Base-by-base conservation (phyloP, 805 yeast species). In the Wickerhamiella allomyrinae region DNA sequence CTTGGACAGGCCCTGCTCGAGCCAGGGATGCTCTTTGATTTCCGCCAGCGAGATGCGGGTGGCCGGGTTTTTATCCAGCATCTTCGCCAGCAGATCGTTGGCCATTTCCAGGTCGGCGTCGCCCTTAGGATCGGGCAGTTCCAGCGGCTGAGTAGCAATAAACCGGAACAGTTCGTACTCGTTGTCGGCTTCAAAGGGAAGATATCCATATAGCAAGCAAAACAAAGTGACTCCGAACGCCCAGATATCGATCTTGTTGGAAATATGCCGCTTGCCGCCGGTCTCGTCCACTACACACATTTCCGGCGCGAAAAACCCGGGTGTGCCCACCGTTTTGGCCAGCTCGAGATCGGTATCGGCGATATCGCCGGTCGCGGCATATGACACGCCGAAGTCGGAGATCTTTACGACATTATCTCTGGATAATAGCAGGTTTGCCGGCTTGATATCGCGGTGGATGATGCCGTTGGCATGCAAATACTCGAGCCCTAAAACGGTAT, bases 251-350 rank as follows among this genome's bases (percentile, higher is more conserved):
- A 91, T 82, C 59, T 82, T 85, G 56, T 77, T 69, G 41, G 83
- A 79, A 34, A 89, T 79, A 41, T 68, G 73, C 4, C 77, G 73
- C 39, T 52, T 19, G 21, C 40, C 46, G 42, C 21, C 34, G 43
- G 51, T 46, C 10, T 49, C 53, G 8, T 67, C 68, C 42, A 71
- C 74, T 1, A 82, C 77, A 56, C 95, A 87, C 37, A 87, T 67
- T 57, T 91, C 99, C 0, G 95, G 95, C 0, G 97, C 94, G 54
- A 86, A 79, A 59, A 89, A 89, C 0, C 95, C 96, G 2, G 97
- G 97, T 0, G 97, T 89, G 5, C 97, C 98, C 0, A 94, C 97
- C 0, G 97, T 89, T 59, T 87, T 89, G 1, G 95, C 93, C 47
- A 89, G 67, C 52, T 89, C 96, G 43, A 77, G 65, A 47, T 86